Evolutionary conservation across 257 asterid species (phyloP).

Genomic region (Oldenlandia corymbosa): DNA sequence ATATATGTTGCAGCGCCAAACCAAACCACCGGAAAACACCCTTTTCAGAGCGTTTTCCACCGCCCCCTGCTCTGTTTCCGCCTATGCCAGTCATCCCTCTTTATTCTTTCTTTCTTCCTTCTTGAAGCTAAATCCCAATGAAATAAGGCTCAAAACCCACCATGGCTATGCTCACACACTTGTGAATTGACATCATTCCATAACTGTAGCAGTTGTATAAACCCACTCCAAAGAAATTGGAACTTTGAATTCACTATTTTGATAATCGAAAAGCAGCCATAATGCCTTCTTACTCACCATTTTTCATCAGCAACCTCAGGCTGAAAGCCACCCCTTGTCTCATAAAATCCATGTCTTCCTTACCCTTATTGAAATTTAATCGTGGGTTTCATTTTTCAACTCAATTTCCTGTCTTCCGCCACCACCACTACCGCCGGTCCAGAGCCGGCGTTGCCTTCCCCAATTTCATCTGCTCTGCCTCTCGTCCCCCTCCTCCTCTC

Average conservation of each 20-base stretch:
- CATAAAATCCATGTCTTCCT: conserved; percentile 27
- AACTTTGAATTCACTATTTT: not conserved
- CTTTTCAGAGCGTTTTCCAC: too few relatives aligned
- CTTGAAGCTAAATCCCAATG: conserved; percentile 68
- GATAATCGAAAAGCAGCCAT: not conserved
- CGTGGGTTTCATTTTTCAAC: conserved; percentile 33
- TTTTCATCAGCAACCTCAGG: conserved; percentile 2
- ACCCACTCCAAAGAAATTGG: not conserved
- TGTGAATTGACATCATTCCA: not conserved
- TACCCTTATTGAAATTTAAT: conserved; percentile 16
- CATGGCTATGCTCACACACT: not conserved
- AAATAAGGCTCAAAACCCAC: conserved; percentile 6
- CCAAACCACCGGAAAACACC: not conserved
- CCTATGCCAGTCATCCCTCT: too few relatives aligned
- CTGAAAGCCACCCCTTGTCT: conserved; percentile 40
- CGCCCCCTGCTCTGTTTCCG: too few relatives aligned
- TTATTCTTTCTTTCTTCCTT: not conserved
- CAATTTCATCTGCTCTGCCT: conserved; percentile 29
- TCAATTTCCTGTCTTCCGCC: conserved; percentile 9
- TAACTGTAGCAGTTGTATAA: not conserved
- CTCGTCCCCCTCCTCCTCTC: conserved; percentile 16
- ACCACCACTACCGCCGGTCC: conserved; percentile 6
- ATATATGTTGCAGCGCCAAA: not conserved
- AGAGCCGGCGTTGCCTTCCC: conserved; percentile 19
- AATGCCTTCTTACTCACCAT: conserved; percentile 24